A percentile compares a stretch with the other conserved stretches of the same genome.
phyloP scores from a whole-genome alignment of 371 early-diverging fungal genomes.

The Rhizomucor pusillus region DNA sequence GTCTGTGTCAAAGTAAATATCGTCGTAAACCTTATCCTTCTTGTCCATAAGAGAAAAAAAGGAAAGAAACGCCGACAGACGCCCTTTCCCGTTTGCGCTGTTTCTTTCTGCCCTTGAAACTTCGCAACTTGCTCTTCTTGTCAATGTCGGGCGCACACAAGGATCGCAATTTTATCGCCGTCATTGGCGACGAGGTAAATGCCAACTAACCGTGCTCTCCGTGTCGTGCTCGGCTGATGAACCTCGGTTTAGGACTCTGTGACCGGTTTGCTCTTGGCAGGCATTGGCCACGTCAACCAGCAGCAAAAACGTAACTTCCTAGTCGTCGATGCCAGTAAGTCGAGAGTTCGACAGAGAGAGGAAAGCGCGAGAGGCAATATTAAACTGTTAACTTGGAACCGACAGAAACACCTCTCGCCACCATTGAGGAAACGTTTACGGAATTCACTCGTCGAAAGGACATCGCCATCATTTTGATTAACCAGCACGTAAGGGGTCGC shows the following conservation, averaged over 20 bases:
- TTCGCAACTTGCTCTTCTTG: too few relatives aligned
- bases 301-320: constrained; percentile 91
- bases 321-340: constrained; percentile 91
- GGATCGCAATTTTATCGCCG: constrained; percentile 89
- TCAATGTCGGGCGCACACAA: constrained; percentile 47
- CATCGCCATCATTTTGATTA: constrained; percentile 96
- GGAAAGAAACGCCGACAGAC: constrained; percentile 51
- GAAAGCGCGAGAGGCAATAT: neutral
- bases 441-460: constrained; percentile 93
- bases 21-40: constrained; percentile 4
- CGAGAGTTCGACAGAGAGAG: neutral
- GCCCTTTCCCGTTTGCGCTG: constrained; percentile 12
- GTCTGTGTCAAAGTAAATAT: constrained; percentile 7
- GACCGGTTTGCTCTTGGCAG: constrained; percentile 95
- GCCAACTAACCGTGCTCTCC: too few relatives aligned
- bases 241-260: constrained; percentile 78
- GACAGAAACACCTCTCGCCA: constrained; percentile 85
- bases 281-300: constrained; percentile 90
- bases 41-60: neutral
- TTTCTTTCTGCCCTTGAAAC: constrained; percentile 5
- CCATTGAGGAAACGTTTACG: constrained; percentile 87
- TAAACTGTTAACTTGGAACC: neutral
- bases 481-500: constrained; percentile 78
- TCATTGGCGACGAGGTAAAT: constrained; percentile 95
- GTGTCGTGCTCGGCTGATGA: neutral